Base-by-base conservation (phyloP, 257 asterid species). In the Eucommia ulmoides region DNA sequence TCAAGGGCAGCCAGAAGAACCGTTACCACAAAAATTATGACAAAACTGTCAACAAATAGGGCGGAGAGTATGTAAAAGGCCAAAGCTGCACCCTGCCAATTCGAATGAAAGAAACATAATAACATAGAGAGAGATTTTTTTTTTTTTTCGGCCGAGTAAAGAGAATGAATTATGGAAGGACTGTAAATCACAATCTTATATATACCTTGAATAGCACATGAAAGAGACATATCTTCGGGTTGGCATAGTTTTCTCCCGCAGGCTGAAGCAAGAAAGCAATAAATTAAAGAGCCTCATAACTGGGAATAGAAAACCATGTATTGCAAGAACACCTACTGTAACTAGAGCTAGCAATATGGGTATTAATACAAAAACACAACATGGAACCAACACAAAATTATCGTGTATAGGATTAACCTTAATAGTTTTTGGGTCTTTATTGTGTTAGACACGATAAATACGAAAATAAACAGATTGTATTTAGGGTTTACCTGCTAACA, bases 1-100 rank as follows among this genome's bases (percentile, higher is more conserved):
- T 88, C 97, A 51, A 88, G 93, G 50, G 97, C 95, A 59, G 94
- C 74, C 61, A 84, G 71, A 66, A 88, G 89, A 29, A 88, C 97
- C 15, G 97, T 88, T 55, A 76, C 65, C 76, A 88, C 97, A 58
- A 88, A 88, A 51, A 88, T 77, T 76, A 88, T 84, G 74, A 88
- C 95, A 67, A 88, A 88, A 61, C 78, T 88, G 67, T 80, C 65
- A 41, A 88, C 61, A 68, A 88, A 88, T 42, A 88, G 68, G 50
- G 97, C 84, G 49, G 97, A 88, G 54, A 88, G 94, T 46, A 88
- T 82, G 62, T 88, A 88, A 69, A 88, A 88, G 15, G 94, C 94
- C 78, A 88, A 70, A 23, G 97, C 93, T 66, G 93, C 76, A 50
- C 83, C 97, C 97, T 88, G 80, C 33, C 38, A 41, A 65, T 55